Evolutionary conservation across 768 basidiomycete genomes (phyloP), one percentile per base, ranked within the genome.

Genomic region (Serendipita sp.): DNA sequence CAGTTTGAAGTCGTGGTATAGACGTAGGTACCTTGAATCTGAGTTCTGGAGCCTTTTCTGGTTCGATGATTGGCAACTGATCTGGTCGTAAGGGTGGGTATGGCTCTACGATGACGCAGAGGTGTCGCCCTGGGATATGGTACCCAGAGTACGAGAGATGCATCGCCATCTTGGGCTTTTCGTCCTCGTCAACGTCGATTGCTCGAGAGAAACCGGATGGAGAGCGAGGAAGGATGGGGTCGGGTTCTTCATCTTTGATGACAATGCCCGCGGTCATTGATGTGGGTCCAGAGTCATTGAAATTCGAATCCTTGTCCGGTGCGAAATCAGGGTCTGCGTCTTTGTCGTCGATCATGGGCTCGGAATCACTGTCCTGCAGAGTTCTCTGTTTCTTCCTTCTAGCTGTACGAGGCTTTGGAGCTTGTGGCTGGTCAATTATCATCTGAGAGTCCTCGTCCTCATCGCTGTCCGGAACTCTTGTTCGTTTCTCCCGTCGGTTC

Each of bases 61-160:
- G 74, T 15, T 71, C 72, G 11, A 71, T 70, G 44, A 72, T 75
- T 1, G 75, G 68, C 41, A 70, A 68, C 3, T 73, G 66, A 51
- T 60, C 66, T 32, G 3, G 68, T 41, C 77, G 79, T 44, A 83
- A 70, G 13, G 81, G 74, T 3, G 87, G 85, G 79, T 83, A 89
- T 15, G 90, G 91, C 71, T 92, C 90, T 15, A 91, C 83, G 28
- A 92, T 85, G 41, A 92, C 79, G 70, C 87, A 89, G 16, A 92
- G 79, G 72, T 86, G 89, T 64, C 83, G 23, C 0, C 84, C 85
- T 65, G 81, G 80, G 56, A 90, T 83, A 63, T 74, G 78, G 72
- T 89, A 89, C 11, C 86, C 85, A 68, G 81, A 80, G 68, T 88
- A 91, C 64, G 73, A 79, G 41, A 91, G 78, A 64, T 81, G 78